Conservation (phyloP, 495 filamentous ascomycete species). For the Pyrenula aspistea region DNA sequence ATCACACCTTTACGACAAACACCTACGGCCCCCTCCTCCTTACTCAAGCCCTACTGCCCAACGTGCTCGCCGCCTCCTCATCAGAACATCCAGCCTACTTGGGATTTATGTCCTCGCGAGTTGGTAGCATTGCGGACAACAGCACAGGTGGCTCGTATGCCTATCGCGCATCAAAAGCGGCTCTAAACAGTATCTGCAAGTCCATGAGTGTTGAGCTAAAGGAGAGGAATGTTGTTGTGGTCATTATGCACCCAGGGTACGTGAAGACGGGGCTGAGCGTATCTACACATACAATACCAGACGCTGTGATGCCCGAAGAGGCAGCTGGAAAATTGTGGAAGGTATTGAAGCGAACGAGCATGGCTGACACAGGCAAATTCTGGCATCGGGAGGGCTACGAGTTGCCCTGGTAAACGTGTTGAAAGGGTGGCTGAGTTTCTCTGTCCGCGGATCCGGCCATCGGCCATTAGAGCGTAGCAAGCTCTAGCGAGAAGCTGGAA, state of each 20-base stretch:
- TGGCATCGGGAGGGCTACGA: constrained; percentile 24
- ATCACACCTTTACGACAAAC: constrained; percentile 17
- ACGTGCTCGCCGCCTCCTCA: constrained; percentile 8
- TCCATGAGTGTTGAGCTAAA: constrained; percentile 23
- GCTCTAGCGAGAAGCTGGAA: too few relatives aligned
- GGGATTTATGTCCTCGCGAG: constrained; percentile 24
- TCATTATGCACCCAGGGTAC: constrained; percentile 25
- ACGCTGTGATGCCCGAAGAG: constrained; percentile 22
- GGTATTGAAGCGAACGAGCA: constrained; percentile 16
- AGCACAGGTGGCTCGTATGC: constrained; percentile 45
- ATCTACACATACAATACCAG: constrained; percentile 5
- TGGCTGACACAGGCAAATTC: constrained; percentile 20
- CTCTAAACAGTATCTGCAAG: constrained; percentile 25
- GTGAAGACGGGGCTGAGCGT: constrained; percentile 14
- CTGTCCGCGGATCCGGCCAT: too few relatives aligned
- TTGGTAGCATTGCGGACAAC: constrained; percentile 30
- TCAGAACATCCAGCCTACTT: constrained; percentile 4
- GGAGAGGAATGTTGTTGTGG: constrained; percentile 17
- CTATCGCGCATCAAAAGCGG: constrained; percentile 49
- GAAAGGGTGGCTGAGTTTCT: too few relatives aligned
- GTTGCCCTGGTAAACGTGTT: constrained; percentile 24
- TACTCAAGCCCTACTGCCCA: constrained; percentile 25
- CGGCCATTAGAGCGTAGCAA: too few relatives aligned
- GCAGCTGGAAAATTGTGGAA: constrained; percentile 24
- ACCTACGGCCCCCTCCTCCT: constrained; percentile 23